phyloP scores from a whole-genome alignment of 2,329 filamentous ascomycete species.

The Xylaria polymorpha region DNA sequence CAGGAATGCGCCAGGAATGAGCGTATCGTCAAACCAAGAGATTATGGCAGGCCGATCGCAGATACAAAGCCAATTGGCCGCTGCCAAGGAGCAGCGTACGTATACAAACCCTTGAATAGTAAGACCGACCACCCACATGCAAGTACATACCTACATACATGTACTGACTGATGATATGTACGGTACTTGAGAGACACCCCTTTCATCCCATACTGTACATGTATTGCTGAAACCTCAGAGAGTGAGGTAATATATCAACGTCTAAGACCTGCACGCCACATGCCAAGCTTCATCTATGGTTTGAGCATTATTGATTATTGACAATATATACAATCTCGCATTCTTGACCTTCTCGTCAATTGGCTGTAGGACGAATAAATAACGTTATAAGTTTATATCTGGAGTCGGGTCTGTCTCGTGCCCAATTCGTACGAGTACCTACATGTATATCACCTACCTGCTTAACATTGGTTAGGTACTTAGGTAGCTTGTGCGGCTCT shows the following conservation, averaged over 20 bases:
- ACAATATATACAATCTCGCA: neutral
- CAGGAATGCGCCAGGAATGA: slow-evolving; percentile 8
- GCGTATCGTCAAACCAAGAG: slow-evolving; percentile 23
- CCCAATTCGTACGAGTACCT: neutral
- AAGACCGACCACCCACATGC: slow-evolving; percentile 5
- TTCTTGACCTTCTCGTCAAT: neutral
- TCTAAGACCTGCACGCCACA: slow-evolving; percentile 13
- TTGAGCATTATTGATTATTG: neutral
- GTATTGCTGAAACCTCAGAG: slow-evolving; percentile 5
- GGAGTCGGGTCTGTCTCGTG: neutral
- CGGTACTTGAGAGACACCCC: slow-evolving; percentile 9
- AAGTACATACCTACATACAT: neutral
- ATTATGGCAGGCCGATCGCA: slow-evolving; percentile 8
- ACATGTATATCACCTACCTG: no score
- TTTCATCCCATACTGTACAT: neutral
- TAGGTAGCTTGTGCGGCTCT: slow-evolving; percentile 28
- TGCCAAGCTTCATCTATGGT: slow-evolving; percentile 1
- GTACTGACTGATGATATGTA: neutral
- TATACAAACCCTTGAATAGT: slow-evolving; percentile 23
- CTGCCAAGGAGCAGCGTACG: slow-evolving; percentile 28
- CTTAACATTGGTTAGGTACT: no score
- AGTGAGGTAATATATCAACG: neutral
- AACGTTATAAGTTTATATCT: neutral
- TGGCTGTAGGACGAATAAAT: neutral
- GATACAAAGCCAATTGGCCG: slow-evolving; percentile 23